Base-by-base conservation (phyloP, 768 basidiomycete genomes). In the Macrolepiota fuliginosa region DNA sequence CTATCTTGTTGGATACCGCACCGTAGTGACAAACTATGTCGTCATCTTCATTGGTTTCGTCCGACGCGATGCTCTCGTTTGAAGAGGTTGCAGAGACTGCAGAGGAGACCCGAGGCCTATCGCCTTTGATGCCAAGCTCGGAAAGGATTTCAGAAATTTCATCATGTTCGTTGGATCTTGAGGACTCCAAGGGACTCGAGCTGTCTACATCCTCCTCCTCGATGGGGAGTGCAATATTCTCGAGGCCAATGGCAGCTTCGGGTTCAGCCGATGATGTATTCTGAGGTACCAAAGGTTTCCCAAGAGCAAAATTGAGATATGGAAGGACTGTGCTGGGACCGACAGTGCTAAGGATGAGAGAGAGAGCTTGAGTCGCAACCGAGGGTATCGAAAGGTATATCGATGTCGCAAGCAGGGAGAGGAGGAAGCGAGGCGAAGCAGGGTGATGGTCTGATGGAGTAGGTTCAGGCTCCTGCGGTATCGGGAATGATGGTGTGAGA, bases 1-100 rank as follows among this genome's bases (percentile, higher is more conserved):
- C 95, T 59, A 97, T 92, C 76, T 93, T 96, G 73, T 94, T 86
- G 0, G 91, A 91, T 10, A 94, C 80, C n/a, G 85, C 81, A n/a
- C 94, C 95, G 68, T 97, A 96, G 69, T 87, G 82, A 66, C 87
- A 90, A 37, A 76, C 76, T 1, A 81, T 79, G 13, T 69, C 70
- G 42, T 50, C 63, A 39, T 62, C 63, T 35, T 51, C 65, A 22
- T 70, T 64, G 9, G 36, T 39, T 24, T 65, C 68, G 17, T 57
- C 62, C 3, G 68, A 65, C n/a, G 66, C 64, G 13, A 22, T 24
- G 12, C 54, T 62, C 1, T 64, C 67, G 24, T 67, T 64, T 13
- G 58, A 52, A 15, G 68, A 67, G 3, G 55, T 36, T 5, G 35
- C 42, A 32, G 50, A 52, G 4, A 53, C 40, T 5, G 35, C 42